phyloP scores from a whole-genome alignment of 257 asterid genomes.

The Lithospermum erythrorhizon region DNA sequence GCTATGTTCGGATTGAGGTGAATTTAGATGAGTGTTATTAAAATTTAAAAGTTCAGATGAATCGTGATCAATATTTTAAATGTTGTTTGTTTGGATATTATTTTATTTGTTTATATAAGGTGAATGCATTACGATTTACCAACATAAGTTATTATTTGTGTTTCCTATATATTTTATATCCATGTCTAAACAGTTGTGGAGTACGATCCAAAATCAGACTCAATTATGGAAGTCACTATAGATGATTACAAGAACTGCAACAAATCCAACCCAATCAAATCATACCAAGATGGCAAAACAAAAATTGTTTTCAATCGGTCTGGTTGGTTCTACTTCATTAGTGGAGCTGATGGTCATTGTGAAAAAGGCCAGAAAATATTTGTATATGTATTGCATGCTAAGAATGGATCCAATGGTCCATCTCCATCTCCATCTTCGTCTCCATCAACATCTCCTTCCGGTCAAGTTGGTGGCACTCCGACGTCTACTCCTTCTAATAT shows the following conservation, averaged over 20 bases:
- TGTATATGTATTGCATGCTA: conserved; percentile 30
- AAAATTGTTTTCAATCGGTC: conserved; percentile 25
- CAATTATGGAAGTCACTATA: conserved; percentile 36
- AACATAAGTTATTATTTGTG: too few relatives aligned
- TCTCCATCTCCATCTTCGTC: background rate
- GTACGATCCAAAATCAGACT: conserved; percentile 40
- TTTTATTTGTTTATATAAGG: too few relatives aligned
- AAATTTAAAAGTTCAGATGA: too few relatives aligned
- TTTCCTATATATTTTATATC: too few relatives aligned
- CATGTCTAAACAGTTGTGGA: conserved; percentile 26
- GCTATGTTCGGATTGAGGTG: too few relatives aligned
- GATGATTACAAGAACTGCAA: conserved; percentile 38
- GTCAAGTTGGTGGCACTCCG: too few relatives aligned
- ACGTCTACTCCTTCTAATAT: too few relatives aligned
- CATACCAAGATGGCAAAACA: conserved; percentile 37
- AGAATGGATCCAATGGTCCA: conserved; percentile 4
- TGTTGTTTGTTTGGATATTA: too few relatives aligned
- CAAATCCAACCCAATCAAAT: conserved; percentile 25
- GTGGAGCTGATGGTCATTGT: conserved; percentile 62
- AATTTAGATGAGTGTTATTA: too few relatives aligned
- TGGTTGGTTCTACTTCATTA: conserved; percentile 48
- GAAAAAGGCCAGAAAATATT: conserved; percentile 42
- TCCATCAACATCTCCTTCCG: too few relatives aligned
- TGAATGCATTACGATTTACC: too few relatives aligned
- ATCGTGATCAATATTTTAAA: too few relatives aligned